A percentile compares a stretch with the other conserved stretches of the same genome.
phyloP scores from a whole-genome alignment of 1,139 yeast genomes.

The Lodderomyces jiufengensis region DNA sequence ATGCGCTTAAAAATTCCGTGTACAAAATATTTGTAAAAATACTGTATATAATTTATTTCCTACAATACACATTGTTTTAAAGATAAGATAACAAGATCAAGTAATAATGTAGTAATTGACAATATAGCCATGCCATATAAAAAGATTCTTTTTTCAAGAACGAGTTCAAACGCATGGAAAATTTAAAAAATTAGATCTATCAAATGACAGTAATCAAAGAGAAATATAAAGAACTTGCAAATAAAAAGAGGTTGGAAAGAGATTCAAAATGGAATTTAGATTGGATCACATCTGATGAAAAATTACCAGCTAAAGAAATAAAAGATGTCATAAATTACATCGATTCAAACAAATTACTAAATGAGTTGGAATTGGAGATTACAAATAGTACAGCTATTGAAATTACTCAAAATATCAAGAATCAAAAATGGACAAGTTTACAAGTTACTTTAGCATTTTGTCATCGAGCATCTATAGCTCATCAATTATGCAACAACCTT shows the following conservation, averaged over 20 bases:
- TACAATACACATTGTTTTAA: too few relatives aligned
- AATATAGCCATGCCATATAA: too few relatives aligned
- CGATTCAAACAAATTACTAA: slow-evolving; percentile 29
- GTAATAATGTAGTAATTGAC: too few relatives aligned
- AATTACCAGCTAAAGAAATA: slow-evolving; percentile 25
- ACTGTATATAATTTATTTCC: too few relatives aligned
- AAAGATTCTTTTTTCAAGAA: too few relatives aligned
- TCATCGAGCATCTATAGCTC: slow-evolving; percentile 43
- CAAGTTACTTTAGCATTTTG: slow-evolving; percentile 49
- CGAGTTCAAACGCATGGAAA: too few relatives aligned
- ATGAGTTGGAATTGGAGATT: slow-evolving; percentile 41
- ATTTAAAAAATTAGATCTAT: not conserved
- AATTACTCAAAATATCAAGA: slow-evolving; percentile 33
- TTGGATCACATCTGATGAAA: slow-evolving; percentile 36
- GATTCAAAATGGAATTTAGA: slow-evolving; percentile 33
- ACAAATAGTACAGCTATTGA: slow-evolving; percentile 41
- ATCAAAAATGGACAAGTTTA: slow-evolving; percentile 35
- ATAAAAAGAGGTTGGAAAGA: slow-evolving; percentile 30
- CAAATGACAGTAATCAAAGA: slow-evolving; percentile 9
- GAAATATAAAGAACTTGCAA: slow-evolving; percentile 30
- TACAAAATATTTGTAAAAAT: too few relatives aligned
- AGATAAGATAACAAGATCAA: too few relatives aligned
- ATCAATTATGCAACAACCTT: slow-evolving; percentile 35
- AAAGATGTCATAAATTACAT: slow-evolving; percentile 28
- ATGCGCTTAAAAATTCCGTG: too few relatives aligned